Evolutionary conservation across 176 grass and related monocot genomes (phyloP), one percentile per base, ranked within the genome.

Genomic region (Musa troglodytarum): DNA sequence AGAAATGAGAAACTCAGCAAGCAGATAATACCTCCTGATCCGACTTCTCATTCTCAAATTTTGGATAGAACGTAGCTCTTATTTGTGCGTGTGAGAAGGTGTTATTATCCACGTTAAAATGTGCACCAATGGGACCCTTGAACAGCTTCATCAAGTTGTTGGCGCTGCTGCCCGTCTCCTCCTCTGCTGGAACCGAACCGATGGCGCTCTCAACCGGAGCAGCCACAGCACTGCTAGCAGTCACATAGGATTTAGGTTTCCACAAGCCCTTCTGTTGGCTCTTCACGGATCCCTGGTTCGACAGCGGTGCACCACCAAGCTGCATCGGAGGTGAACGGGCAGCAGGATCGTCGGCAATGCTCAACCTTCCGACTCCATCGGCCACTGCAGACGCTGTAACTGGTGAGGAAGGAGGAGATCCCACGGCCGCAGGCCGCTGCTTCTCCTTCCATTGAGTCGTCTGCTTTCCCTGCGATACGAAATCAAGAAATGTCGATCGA

Each of bases 11-110:
- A 49, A 8, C 2, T 34, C 73, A 3, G 14, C 9, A 34, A 21
- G 61, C 17, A 2, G 19, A 70, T 17, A 59, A 73, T 68, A 93
- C 90, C 88, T 98, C 95, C 76, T 93, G 90, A 51, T 98, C 95
- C 3, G 88, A 91, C 70, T 98, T 98, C 65, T 98, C 95, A 54
- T 98, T 98, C 84, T 98, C 95, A 69, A 98, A 98, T 70, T 98
- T 98, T 55, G 95, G 95, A 75, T 94, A 98, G 78, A 98, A 98
- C 0, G 90, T 91, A 19, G 95, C 95, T 82, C 88, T 97, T 68
- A 91, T 83, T 80, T 98, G 75, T 22, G 90, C 86, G 73, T 84
- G 80, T 10, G 56, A 63, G 79, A 98, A 91, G 66, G 94, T 89
- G 81, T 49, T 87, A 29, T 86, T 72, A 72, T 89, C 88, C 69